A percentile compares a stretch with the other conserved stretches of the same genome.
phyloP scores from a whole-genome alignment of 768 basidiomycete genomes.

The Tricholoma sp. region DNA sequence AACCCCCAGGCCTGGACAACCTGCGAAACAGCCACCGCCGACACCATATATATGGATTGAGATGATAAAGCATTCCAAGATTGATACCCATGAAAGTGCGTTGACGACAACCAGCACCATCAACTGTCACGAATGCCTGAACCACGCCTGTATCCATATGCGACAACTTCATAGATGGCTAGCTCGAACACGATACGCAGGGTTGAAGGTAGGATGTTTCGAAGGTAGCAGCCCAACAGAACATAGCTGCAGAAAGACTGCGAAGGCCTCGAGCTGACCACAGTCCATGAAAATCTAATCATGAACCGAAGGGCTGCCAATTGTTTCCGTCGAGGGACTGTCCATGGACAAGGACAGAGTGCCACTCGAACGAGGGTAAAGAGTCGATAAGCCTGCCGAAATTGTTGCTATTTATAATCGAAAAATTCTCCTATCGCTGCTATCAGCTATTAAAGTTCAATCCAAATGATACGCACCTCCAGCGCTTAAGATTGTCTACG shows the following conservation, averaged over 20 bases:
- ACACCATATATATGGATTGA: slow-evolving; percentile 79
- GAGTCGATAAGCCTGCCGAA: too few species aligned
- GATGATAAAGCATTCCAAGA: not conserved
- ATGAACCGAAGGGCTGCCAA: slow-evolving; percentile 1
- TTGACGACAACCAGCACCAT: slow-evolving; percentile 85
- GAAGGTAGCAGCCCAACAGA: not conserved
- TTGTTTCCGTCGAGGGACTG: slow-evolving; percentile 1
- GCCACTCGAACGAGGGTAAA: too few species aligned
- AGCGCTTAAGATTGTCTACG: too few species aligned
- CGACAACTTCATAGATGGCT: slow-evolving; percentile 71
- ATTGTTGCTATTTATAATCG: too few species aligned
- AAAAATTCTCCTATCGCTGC: too few species aligned
- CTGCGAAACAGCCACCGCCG: slow-evolving; percentile 79
- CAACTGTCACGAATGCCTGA: slow-evolving; percentile 79
- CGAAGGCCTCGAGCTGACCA: not conserved
- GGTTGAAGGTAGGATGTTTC: slow-evolving; percentile 19
- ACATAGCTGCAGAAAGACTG: not conserved
- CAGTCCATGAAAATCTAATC: not conserved
- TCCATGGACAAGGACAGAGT: too few species aligned
- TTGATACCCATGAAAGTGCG: slow-evolving; percentile 73
- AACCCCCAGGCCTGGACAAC: slow-evolving; percentile 64
- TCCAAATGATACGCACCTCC: too few species aligned
- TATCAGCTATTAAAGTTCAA: too few species aligned
- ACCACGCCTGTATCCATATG: slow-evolving; percentile 82
- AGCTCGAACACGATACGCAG: slow-evolving; percentile 49